A percentile compares a stretch with the other conserved stretches of the same genome.
These are phyloP conservation scores for Apiospora rasikravindrae DNA, from an alignment of 2,329 filamentous ascomycete genomes.

Conservation along the genomic window DNA sequence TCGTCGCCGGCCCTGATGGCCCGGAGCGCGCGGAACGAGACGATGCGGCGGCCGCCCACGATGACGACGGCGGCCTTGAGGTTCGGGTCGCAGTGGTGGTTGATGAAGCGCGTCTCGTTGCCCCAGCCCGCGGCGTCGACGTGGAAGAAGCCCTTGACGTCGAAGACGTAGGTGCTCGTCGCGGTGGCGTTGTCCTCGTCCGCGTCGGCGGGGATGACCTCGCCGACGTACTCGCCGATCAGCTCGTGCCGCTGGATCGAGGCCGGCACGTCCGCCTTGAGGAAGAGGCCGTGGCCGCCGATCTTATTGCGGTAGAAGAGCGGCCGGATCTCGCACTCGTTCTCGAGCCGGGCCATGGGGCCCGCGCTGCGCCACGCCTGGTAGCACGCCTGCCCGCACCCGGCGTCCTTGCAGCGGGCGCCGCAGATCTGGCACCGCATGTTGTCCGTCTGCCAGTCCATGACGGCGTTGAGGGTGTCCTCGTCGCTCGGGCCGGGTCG, in stretches of 20 bases:
- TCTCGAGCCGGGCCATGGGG: background rate
- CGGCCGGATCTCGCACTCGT: background rate
- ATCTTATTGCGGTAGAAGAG: background rate
- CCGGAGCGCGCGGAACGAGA: background rate
- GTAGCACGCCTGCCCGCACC: background rate
- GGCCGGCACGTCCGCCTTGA: background rate
- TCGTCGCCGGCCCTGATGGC: background rate
- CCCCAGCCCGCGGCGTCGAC: background rate
- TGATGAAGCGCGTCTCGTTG: slow-evolving; percentile 11
- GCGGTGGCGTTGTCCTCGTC: background rate
- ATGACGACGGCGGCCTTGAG: background rate
- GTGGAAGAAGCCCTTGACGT: background rate
- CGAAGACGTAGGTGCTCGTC: background rate
- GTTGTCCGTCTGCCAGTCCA: background rate
- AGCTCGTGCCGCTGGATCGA: background rate
- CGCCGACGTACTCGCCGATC: background rate
- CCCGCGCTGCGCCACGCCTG: background rate
- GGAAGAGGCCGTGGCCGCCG: background rate
- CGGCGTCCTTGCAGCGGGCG: background rate
- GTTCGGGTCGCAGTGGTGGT: slow-evolving; percentile 3
- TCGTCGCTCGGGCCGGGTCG: background rate
- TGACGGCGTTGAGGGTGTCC: background rate
- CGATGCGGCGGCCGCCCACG: slow-evolving; percentile 3
- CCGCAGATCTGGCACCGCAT: background rate
- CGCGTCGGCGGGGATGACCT: background rate